A percentile compares a stretch with the other conserved stretches of the same genome.
Conservation (phyloP, 2,329 filamentous ascomycete species). For the Ustulina deusta region DNA sequence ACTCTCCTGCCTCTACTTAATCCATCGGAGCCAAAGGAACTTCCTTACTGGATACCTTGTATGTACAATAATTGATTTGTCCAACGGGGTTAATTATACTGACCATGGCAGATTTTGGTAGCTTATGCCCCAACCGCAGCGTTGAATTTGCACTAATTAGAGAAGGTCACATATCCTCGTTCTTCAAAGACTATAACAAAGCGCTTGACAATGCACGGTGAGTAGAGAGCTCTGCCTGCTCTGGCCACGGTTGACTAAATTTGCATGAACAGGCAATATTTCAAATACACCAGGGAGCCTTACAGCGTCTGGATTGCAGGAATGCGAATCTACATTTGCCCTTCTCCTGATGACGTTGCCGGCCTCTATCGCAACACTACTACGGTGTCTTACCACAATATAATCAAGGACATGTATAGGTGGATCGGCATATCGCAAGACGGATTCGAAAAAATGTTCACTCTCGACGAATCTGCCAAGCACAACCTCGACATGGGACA, state of each 20-base stretch:
- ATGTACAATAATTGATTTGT: background rate
- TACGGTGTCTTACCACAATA: background rate
- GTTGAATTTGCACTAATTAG: background rate
- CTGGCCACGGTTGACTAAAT: background rate
- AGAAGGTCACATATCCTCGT: background rate
- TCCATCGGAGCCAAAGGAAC: background rate
- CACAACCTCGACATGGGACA: background rate
- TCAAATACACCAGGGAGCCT: background rate
- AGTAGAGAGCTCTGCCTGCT: background rate
- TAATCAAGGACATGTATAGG: background rate
- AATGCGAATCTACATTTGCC: background rate
- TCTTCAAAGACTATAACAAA: background rate
- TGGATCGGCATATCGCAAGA: background rate
- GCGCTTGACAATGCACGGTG: conserved; percentile 1
- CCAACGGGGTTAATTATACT: background rate
- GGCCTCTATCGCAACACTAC: background rate
- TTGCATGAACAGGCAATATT: background rate
- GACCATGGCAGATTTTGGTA: background rate
- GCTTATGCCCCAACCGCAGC: background rate
- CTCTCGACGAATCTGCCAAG: background rate
- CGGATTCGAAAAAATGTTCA: background rate
- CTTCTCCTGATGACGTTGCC: background rate
- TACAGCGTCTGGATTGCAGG: background rate
- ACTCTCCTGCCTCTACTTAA: background rate
- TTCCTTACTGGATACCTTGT: conserved; percentile 2